Percentiles rank a stretch among this genome's conserved stretches.
phyloP scores from a whole-genome alignment of 768 basidiomycete species.

The Scleroderma citrinum region DNA sequence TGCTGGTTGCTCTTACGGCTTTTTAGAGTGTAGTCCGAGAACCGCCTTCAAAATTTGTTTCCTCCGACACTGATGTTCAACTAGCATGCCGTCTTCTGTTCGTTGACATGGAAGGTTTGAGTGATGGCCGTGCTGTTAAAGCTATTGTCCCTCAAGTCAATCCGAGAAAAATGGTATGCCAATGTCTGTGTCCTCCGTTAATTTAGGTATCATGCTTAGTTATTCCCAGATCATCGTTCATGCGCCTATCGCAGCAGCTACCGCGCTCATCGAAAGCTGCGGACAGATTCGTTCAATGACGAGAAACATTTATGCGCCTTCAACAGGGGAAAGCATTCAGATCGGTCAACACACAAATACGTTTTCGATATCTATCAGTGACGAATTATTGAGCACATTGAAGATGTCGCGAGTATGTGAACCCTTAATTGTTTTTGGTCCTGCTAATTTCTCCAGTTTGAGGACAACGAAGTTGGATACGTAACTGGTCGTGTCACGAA shows the following conservation, averaged over 20 bases:
- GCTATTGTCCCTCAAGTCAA: conserved; percentile 95
- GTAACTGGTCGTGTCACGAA: conserved; percentile 84
- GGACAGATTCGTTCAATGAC: conserved; percentile 85
- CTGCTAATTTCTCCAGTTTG: conserved; percentile 54
- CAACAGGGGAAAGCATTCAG: conserved; percentile 67
- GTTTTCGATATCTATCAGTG: conserved; percentile 91
- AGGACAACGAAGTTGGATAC: conserved; percentile 95
- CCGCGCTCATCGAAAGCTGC: conserved; percentile 74
- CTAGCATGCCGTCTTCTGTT: conserved; percentile 83
- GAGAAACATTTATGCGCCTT: conserved; percentile 82
- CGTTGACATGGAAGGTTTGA: conserved; percentile 94
- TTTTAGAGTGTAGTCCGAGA: conserved; percentile 70
- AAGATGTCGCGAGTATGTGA: conserved; percentile 78
- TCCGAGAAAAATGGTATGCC: conserved; percentile 83
- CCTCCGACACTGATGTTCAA: conserved; percentile 69
- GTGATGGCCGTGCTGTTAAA: conserved; percentile 95
- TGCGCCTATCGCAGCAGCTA: conserved; percentile 60
- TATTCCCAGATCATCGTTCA: conserved; percentile 77
- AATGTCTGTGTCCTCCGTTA: conserved; percentile 3
- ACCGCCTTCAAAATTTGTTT: conserved; percentile 87
- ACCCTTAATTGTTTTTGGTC: conserved; percentile 1
- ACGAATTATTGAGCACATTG: conserved; percentile 72
- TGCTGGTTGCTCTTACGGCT: conserved; percentile 6
- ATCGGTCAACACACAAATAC: conserved; percentile 96
- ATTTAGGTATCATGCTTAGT: neutral